Evolutionary conservation across 2,329 filamentous ascomycete genomes (phyloP).

Genomic region (Penicillium concentricum): DNA sequence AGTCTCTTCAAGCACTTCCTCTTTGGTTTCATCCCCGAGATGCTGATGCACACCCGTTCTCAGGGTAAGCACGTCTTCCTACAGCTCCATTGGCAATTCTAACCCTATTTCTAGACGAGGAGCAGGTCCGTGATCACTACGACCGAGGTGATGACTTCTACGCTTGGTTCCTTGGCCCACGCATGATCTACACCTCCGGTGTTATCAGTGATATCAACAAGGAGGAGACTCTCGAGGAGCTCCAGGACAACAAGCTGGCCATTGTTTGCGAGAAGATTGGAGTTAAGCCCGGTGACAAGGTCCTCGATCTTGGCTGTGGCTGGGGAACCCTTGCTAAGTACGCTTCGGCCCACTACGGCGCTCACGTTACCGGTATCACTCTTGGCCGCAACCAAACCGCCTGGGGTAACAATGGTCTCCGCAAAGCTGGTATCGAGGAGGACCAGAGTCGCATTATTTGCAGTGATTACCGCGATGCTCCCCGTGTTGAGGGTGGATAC

Average conservation of each 20-base stretch:
- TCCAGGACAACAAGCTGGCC: conserved; percentile 96
- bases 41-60: conserved; percentile 87
- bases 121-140: conserved; percentile 96
- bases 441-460: conserved; percentile 89
- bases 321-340: conserved; percentile 97
- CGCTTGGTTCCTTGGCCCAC: conserved; percentile 94
- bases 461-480: conserved; percentile 96
- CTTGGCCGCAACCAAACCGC: conserved; percentile 94
- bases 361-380: conserved; percentile 82
- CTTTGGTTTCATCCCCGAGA: conserved; percentile 81
- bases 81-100: neutral
- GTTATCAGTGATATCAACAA: conserved; percentile 82
- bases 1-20: conserved; percentile 86
- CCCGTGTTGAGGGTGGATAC: conserved; percentile 73
- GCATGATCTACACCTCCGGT: conserved; percentile 98
- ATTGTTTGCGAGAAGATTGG: conserved; percentile 95
- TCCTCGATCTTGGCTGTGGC: conserved; percentile 95
- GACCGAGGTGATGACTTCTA: conserved; percentile 98
- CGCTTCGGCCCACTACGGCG: conserved; percentile 88
- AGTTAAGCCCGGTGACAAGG: conserved; percentile 72
- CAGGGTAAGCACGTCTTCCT: conserved; percentile 62
- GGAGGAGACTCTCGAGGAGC: conserved; percentile 89
- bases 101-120: conserved; percentile 65
- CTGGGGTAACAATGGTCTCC: conserved; percentile 90
- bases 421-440: conserved; percentile 77